These are phyloP conservation scores for Pichia sp. DNA, from an alignment of 1,139 yeast genomes.

Conservation along the genomic window DNA sequence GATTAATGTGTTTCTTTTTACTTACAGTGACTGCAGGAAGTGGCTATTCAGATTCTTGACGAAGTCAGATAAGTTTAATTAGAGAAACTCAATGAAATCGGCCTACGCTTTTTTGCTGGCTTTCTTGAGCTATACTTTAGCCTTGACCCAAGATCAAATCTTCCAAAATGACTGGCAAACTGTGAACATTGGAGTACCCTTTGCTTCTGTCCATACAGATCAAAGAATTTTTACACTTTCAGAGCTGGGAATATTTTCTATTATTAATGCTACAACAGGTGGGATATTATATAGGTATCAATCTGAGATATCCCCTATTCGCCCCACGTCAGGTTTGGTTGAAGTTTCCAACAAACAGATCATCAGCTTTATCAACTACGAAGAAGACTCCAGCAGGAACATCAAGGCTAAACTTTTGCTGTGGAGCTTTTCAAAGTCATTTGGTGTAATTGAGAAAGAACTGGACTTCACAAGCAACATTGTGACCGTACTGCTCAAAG, in stretches of 20 bases:
- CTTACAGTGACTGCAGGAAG: no score
- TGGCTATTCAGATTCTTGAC: neutral
- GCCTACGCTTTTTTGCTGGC: neutral
- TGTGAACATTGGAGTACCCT: slow-evolving; percentile 31
- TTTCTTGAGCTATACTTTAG: neutral
- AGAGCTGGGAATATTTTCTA: slow-evolving; percentile 28
- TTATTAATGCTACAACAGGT: slow-evolving; percentile 28
- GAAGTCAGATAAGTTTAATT: neutral
- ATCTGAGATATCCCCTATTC: neutral
- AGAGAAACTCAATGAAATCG: neutral
- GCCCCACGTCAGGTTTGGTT: slow-evolving; percentile 2
- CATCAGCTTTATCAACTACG: slow-evolving; percentile 9
- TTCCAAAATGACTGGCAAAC: slow-evolving; percentile 36
- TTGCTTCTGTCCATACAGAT: slow-evolving; percentile 19
- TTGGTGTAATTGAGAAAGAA: slow-evolving; percentile 6
- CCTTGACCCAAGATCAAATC: slow-evolving; percentile 30
- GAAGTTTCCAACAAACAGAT: neutral
- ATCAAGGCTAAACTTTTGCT: slow-evolving; percentile 4
- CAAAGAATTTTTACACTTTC: slow-evolving; percentile 26
- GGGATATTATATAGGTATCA: slow-evolving; percentile 31
- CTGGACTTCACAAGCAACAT: neutral
- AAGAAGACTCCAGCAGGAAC: neutral
- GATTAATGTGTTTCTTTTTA: no score
- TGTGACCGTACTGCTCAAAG: slow-evolving; percentile 1
- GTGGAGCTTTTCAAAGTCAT: neutral